Conservation (phyloP, 2,329 filamentous ascomycete species). For the Neopestalotiopsis sp. region DNA sequence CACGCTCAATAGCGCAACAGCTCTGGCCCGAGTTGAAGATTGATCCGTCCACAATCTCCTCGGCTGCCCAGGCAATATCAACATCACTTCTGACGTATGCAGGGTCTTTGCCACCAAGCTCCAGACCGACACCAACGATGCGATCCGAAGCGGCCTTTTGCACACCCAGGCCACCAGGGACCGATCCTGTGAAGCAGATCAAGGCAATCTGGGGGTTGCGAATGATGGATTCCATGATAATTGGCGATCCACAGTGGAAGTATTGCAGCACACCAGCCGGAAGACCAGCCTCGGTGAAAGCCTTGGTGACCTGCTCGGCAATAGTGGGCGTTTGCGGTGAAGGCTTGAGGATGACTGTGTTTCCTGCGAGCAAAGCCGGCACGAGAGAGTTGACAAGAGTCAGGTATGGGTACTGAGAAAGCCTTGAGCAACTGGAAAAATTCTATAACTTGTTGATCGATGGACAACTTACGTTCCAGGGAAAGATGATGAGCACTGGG, state of each 20-base stretch:
- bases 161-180: conserved; percentile 84
- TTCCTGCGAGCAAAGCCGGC: conserved; percentile 88
- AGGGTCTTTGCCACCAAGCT: conserved; percentile 94
- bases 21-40: conserved; percentile 99
- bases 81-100: conserved; percentile 88
- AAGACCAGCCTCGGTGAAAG: conserved; percentile 81
- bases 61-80: conserved; percentile 87
- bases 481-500: conserved; percentile 87
- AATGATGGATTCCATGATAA: conserved; percentile 78
- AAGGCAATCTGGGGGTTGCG: conserved; percentile 77
- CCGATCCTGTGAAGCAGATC: conserved; percentile 93
- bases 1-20: conserved; percentile 89
- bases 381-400: conserved; percentile 92
- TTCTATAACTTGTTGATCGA: background rate
- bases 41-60: conserved; percentile 94
- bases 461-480: conserved; percentile 81
- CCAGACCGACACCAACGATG: conserved; percentile 84
- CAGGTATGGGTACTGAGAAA: conserved; percentile 83
- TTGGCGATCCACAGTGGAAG: conserved; percentile 85
- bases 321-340: conserved; percentile 94
- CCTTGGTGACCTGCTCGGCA: conserved; percentile 79
- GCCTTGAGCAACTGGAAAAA: conserved; percentile 21
- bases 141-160: conserved; percentile 85
- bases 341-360: conserved; percentile 92
- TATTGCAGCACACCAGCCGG: conserved; percentile 86